These are phyloP conservation scores for Guyanaporus albipodus DNA, from an alignment of 768 basidiomycete genomes.

Conservation along the genomic window DNA sequence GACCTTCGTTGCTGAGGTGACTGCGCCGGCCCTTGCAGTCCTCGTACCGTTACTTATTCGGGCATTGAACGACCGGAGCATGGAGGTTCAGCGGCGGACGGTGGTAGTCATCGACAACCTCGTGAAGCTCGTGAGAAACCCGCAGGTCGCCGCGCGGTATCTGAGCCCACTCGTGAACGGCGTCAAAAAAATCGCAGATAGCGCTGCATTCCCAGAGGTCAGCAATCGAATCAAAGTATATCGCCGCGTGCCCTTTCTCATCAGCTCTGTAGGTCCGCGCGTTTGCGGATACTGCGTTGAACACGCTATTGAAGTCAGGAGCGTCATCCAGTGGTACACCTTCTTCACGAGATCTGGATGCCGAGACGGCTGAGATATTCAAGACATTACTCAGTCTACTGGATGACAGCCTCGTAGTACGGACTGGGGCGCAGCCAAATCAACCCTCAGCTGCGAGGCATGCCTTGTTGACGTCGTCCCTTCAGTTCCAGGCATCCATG, in stretches of 20 bases:
- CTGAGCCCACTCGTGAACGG: slow-evolving; percentile 85
- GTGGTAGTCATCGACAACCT: slow-evolving; percentile 95
- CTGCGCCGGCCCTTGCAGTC: slow-evolving; percentile 92
- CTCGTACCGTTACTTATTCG: slow-evolving; percentile 88
- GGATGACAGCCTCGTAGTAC: slow-evolving; percentile 42
- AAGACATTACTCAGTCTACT: slow-evolving; percentile 57
- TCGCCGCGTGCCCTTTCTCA: slow-evolving; percentile 13
- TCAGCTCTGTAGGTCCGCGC: slow-evolving; percentile 64
- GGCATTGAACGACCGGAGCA: slow-evolving; percentile 91
- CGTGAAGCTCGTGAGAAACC: slow-evolving; percentile 94
- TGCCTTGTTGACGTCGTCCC: slow-evolving; percentile 51
- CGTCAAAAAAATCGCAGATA: slow-evolving; percentile 82
- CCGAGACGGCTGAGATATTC: slow-evolving; percentile 56
- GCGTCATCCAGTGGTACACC: slow-evolving; percentile 73
- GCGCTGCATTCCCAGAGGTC: slow-evolving; percentile 95
- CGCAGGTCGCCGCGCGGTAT: slow-evolving; percentile 84
- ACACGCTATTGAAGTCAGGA: slow-evolving; percentile 78
- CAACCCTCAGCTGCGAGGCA: slow-evolving; percentile 52
- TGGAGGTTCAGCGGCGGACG: slow-evolving; percentile 92
- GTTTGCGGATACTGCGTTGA: slow-evolving; percentile 81
- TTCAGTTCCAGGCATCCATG: slow-evolving; percentile 71
- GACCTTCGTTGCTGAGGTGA: slow-evolving; percentile 97
- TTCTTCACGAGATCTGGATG: slow-evolving; percentile 64
- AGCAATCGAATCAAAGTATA: slow-evolving; percentile 15
- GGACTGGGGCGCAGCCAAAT: slow-evolving; percentile 43